Evolutionary conservation across 2,329 filamentous ascomycete species (phyloP).

Genomic region (Aureobasidium sp.): DNA sequence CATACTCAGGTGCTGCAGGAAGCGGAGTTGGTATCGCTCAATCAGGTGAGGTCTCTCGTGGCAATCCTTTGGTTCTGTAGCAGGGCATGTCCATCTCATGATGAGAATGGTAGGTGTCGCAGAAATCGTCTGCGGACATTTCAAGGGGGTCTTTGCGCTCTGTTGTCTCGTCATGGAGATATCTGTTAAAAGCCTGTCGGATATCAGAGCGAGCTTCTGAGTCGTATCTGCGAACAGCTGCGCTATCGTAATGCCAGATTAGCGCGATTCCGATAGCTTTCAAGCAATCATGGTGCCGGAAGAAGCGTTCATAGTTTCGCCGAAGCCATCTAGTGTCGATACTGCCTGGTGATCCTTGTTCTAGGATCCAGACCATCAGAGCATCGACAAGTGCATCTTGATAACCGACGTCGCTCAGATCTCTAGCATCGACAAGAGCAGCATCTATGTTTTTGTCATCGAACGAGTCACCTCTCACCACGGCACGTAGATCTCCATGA

Average conservation of each 20-base stretch:
- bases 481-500: neutral
- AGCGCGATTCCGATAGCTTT: no score
- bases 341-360: neutral
- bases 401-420: neutral
- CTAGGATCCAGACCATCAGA: neutral
- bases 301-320: no score
- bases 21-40: neutral
- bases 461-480: neutral
- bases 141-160: neutral
- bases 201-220: no score
- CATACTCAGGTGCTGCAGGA: neutral
- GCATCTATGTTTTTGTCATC: neutral
- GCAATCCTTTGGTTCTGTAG: neutral
- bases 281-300: no score
- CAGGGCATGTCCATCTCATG: neutral
- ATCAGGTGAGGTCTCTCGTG: neutral
- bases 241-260: no score
- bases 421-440: neutral
- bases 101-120: neutral
- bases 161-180: neutral
- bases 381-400: neutral
- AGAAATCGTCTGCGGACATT: neutral
- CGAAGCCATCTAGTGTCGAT: neutral
- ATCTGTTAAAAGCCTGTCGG: no score
- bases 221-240: no score